Evolutionary conservation across 768 basidiomycete species (phyloP).

Genomic region (Lyophyllum semitale): DNA sequence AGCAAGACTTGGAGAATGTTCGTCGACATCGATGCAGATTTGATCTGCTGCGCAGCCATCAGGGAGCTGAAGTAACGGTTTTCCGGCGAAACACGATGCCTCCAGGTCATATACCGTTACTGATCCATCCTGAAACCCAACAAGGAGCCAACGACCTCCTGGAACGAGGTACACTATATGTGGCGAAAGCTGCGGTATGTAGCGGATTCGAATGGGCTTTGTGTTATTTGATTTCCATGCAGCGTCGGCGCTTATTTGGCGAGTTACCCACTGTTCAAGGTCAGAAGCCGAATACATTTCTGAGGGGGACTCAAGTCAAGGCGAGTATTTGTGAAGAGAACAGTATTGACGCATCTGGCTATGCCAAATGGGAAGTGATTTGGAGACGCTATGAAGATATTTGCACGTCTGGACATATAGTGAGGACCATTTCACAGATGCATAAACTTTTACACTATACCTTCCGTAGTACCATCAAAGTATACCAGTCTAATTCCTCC

Average conservation of each 20-base stretch:
- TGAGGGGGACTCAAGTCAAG: conserved; percentile 2
- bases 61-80: conserved; percentile 1
- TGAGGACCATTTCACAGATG: background rate
- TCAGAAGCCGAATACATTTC: conserved; percentile 1
- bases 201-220: background rate
- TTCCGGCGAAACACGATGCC: background rate
- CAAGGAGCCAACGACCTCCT: conserved; percentile 11
- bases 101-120: conserved; percentile 8
- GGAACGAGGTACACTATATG: conserved; percentile 4
- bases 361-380: conserved; percentile 5
- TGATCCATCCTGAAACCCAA: background rate
- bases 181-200: background rate
- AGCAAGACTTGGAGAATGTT: background rate
- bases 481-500: conserved; percentile 10
- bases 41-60: background rate
- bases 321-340: background rate
- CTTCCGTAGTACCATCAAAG: conserved; percentile 8
- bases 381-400: conserved; percentile 3
- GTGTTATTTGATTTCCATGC: conserved; percentile 8
- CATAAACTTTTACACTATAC: too few relatives aligned
- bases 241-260: conserved; percentile 7
- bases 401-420: conserved; percentile 1
- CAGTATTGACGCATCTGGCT: conserved; percentile 4
- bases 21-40: conserved; percentile 5
- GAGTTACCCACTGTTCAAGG: conserved; percentile 9